Evolutionary conservation across 1,139 yeast species (phyloP).

Genomic region (Debaryomycetaceae sp.): DNA sequence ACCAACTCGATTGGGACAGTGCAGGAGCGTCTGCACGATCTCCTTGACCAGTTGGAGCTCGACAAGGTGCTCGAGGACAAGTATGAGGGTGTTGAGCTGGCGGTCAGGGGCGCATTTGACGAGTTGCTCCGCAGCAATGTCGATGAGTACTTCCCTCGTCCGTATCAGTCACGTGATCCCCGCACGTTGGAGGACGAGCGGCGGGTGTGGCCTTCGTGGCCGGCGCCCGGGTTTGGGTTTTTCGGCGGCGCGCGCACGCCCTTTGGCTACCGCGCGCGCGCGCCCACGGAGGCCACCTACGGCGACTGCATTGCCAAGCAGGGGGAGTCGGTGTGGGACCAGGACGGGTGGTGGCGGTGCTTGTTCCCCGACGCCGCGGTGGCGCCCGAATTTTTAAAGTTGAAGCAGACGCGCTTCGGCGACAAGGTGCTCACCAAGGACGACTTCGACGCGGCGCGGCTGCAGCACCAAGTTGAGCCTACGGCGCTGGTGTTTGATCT

Average conservation of each 20-base stretch:
- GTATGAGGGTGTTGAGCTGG: constrained; percentile 1
- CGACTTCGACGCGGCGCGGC: constrained; percentile 22
- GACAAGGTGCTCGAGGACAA: background rate
- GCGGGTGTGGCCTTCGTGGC: constrained; percentile 5
- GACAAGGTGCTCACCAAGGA: constrained; percentile 48
- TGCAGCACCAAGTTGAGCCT: constrained; percentile 1
- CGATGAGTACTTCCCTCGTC: constrained; percentile 9
- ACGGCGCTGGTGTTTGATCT: constrained; percentile 27
- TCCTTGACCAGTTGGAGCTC: too few species aligned
- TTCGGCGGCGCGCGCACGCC: constrained; percentile 20
- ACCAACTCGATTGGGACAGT: constrained; percentile 21
- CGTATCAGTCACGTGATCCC: constrained; percentile 9
- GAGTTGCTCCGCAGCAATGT: constrained; percentile 2
- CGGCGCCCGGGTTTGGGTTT: constrained; percentile 5
- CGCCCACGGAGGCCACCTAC: constrained; percentile 61
- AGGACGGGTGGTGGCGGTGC: constrained; percentile 82
- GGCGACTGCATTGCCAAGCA: constrained; percentile 56
- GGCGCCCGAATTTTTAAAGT: constrained; percentile 26
- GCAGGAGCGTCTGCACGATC: constrained; percentile 21
- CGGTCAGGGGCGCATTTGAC: background rate
- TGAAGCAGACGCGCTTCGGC: constrained; percentile 22
- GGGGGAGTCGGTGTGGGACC: constrained; percentile 78
- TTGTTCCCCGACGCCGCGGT: constrained; percentile 62
- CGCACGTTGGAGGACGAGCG: constrained; percentile 4
- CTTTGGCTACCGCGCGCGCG: constrained; percentile 52